phyloP scores from a whole-genome alignment of 2,329 filamentous ascomycete genomes.

The Xylariaceae sp. region DNA sequence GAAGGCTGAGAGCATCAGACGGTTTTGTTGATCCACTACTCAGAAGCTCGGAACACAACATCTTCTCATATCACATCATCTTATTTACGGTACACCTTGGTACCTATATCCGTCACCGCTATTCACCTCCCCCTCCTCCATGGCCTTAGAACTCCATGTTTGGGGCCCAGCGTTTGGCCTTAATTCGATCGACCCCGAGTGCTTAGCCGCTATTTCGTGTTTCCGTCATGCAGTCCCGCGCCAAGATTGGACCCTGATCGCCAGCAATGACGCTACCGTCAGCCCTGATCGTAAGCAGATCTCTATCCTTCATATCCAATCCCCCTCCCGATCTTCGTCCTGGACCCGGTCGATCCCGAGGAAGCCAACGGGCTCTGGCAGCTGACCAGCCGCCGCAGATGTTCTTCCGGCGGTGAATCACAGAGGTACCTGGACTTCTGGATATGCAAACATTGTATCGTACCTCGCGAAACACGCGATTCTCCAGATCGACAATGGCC shows the following conservation, averaged over 20 bases:
- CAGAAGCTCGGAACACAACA: not conserved
- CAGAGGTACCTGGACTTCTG: conserved; percentile 56
- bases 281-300: conserved; percentile 67
- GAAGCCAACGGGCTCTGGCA: conserved; percentile 1
- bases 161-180: conserved; percentile 89
- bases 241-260: conserved; percentile 68
- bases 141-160: conserved; percentile 75
- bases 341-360: conserved; percentile 1
- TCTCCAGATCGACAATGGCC: conserved; percentile 44
- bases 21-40: conserved; percentile 2
- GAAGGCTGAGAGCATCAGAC: not conserved
- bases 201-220: conserved; percentile 80
- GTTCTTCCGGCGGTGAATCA: conserved; percentile 59
- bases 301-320: conserved; percentile 18
- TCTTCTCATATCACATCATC: not conserved
- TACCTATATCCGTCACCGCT: not conserved
- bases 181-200: conserved; percentile 89
- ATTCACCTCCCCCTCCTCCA: conserved; percentile 17
- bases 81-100: not conserved
- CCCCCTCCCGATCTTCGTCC: conserved; percentile 19
- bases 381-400: conserved; percentile 44
- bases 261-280: conserved; percentile 71
- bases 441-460: conserved; percentile 62
- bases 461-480: conserved; percentile 49
- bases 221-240: conserved; percentile 64